Conservation (phyloP, 2,329 filamentous ascomycete species). For the Neonectria coccinea region DNA sequence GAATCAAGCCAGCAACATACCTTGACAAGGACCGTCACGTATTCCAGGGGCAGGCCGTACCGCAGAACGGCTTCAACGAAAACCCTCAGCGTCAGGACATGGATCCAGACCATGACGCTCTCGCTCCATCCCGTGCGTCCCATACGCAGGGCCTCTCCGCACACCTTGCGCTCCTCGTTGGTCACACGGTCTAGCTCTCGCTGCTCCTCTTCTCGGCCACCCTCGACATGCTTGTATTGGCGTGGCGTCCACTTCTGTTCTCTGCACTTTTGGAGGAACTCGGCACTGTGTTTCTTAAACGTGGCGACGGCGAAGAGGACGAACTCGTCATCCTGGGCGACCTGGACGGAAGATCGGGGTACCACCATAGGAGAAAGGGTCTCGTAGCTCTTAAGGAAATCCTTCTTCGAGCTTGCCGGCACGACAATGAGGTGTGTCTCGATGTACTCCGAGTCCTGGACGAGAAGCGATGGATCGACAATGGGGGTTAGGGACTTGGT, state of each 20-base stretch:
- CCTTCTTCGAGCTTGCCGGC: constrained; percentile 82
- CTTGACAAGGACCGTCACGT: constrained; percentile 85
- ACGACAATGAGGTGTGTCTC: constrained; percentile 95
- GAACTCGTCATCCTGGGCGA: constrained; percentile 91
- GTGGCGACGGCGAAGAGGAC: constrained; percentile 87
- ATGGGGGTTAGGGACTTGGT: constrained; percentile 94
- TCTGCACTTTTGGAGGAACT: constrained; percentile 92
- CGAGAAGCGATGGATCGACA: constrained; percentile 81
- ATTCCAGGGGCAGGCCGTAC: constrained; percentile 92
- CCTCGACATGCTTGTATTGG: constrained; percentile 93
- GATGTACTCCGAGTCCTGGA: constrained; percentile 94
- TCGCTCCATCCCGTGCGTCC: constrained; percentile 95
- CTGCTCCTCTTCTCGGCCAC: constrained; percentile 88
- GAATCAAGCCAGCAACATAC: constrained; percentile 65
- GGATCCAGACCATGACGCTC: constrained; percentile 94
- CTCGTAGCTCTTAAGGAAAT: constrained; percentile 91
- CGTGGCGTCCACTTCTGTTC: constrained; percentile 95
- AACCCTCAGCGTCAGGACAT: constrained; percentile 88
- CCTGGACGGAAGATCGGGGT: constrained; percentile 82
- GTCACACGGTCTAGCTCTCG: constrained; percentile 85
- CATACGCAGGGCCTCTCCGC: constrained; percentile 89
- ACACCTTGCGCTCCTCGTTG: constrained; percentile 89
- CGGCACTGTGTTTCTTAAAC: constrained; percentile 89
- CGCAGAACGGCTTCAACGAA: constrained; percentile 98
- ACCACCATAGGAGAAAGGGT: constrained; percentile 92